Base-by-base conservation (phyloP, 2,329 filamentous ascomycete genomes). In the Nakataea oryzae region DNA sequence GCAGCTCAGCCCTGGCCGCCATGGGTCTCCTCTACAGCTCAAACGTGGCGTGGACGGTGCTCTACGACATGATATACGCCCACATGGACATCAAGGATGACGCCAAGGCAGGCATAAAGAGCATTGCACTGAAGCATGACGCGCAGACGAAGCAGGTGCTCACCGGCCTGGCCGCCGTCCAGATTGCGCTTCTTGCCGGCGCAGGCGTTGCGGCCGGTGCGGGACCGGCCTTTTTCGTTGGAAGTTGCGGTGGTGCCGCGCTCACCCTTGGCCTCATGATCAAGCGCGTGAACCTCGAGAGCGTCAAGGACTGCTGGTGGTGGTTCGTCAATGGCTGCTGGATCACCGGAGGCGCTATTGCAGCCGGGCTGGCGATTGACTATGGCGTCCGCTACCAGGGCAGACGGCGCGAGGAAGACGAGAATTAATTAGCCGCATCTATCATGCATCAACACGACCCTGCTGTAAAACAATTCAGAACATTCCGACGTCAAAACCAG, bases 51-150 rank as follows among this genome's bases (percentile, higher is more conserved):
- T 96, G 92, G 92, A 96, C 91, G 0, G 82, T 96, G 29, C 75
- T 96, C 54, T 96, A 96, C 73, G 91, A 96, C 72, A 96, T 95
- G 85, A 91, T 96, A 34, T 96, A 96, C 73, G 91, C 91, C 17
- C 91, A 96, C 72, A 93, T 95, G 86, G 91, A 96, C 69, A 88
- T 93, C 72, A 87, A 87, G 69, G 91, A 96, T 68, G 91, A 96
- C 70, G 86, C 81, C 64, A 92, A 91, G 73, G 91, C 88, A 0
- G 92, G 91, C 11, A 95, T 96, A 75, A 96, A 93, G 78, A 91
- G 87, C 69, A 95, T 96, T 67, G 91, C 89, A 1, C 78, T 96
- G 54, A 88, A 88, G 71, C 90, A 96, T 67, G 87, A 90, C 65
- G 80, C 83, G 6, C 82, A 92, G 64, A 93, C 90, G 1, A 96